Conservation (phyloP, 306 rosid species). For the Acacia confusa region DNA sequence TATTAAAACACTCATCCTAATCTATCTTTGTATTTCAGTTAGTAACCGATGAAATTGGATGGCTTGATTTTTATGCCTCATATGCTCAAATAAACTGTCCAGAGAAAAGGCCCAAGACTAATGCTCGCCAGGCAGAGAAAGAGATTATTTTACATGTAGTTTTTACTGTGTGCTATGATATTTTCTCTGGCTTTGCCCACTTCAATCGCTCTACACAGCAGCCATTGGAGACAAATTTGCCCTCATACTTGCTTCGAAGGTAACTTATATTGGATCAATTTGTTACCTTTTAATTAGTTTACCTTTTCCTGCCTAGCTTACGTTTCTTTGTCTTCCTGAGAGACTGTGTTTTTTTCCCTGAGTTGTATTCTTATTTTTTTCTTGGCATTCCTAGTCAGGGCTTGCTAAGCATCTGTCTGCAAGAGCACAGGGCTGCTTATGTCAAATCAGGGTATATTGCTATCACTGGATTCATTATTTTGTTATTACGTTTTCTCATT, state of each 20-base stretch:
- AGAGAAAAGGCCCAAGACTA: slow-evolving; percentile 50
- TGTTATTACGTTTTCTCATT: neutral
- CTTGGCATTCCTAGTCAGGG: slow-evolving; percentile 50
- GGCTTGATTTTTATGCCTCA: slow-evolving; percentile 68
- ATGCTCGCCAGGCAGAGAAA: slow-evolving; percentile 61
- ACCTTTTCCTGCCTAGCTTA: neutral
- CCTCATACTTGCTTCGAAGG: slow-evolving; percentile 63
- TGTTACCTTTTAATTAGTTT: neutral
- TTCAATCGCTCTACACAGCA: slow-evolving; percentile 60
- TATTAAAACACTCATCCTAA: slow-evolving; percentile 11
- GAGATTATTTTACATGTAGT: slow-evolving; percentile 57
- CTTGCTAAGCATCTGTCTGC: slow-evolving; percentile 60
- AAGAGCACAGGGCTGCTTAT: slow-evolving; percentile 67
- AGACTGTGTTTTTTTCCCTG: neutral
- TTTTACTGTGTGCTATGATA: slow-evolving; percentile 66
- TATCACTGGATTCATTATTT: slow-evolving; percentile 6
- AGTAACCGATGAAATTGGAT: slow-evolving; percentile 67
- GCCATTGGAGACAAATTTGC: slow-evolving; percentile 51
- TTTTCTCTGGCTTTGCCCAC: slow-evolving; percentile 68
- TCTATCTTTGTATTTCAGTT: slow-evolving; percentile 39
- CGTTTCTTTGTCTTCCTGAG: slow-evolving; percentile 13
- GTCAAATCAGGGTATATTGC: slow-evolving; percentile 53
- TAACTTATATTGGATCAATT: slow-evolving; percentile 17
- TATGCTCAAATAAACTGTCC: slow-evolving; percentile 38
- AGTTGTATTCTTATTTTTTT: slow-evolving; percentile 7